Evolutionary conservation across 2,329 filamentous ascomycete species (phyloP).

Genomic region (Epichloe gansuensis): DNA sequence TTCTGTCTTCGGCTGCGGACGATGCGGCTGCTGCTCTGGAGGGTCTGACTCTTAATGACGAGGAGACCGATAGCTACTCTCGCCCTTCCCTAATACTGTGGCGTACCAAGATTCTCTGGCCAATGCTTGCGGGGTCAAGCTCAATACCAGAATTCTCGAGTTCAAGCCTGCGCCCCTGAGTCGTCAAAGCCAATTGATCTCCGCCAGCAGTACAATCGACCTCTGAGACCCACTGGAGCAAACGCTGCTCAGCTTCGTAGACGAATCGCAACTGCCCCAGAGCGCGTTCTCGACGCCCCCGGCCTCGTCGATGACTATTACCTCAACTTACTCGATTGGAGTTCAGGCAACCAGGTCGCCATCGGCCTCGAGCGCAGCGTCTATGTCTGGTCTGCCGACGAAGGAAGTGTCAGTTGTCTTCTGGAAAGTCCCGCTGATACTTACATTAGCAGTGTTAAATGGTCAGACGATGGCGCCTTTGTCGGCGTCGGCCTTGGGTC

Average conservation of each 20-base stretch:
- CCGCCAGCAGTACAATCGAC: slow-evolving; percentile 94
- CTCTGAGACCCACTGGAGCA: slow-evolving; percentile 65
- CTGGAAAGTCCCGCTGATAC: slow-evolving; percentile 82
- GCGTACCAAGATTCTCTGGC: slow-evolving; percentile 90
- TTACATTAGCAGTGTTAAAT: slow-evolving; percentile 96
- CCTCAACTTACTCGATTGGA: slow-evolving; percentile 97
- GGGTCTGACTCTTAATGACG: slow-evolving; percentile 60
- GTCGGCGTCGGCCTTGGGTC: slow-evolving; percentile 90
- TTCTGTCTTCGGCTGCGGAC: slow-evolving; percentile 68
- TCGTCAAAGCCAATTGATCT: slow-evolving; percentile 97
- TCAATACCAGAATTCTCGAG: slow-evolving; percentile 89
- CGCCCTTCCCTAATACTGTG: slow-evolving; percentile 78
- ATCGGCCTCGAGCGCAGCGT: slow-evolving; percentile 95
- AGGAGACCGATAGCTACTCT: slow-evolving; percentile 55
- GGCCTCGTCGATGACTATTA: slow-evolving; percentile 98
- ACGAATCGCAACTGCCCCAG: slow-evolving; percentile 85
- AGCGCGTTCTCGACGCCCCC: slow-evolving; percentile 91
- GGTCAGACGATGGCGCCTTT: slow-evolving; percentile 94
- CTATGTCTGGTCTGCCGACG: slow-evolving; percentile 96
- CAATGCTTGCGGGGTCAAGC: slow-evolving; percentile 79
- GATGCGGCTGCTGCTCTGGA: slow-evolving; percentile 72
- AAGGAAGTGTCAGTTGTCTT: slow-evolving; percentile 77
- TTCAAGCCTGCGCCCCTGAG: slow-evolving; percentile 97
- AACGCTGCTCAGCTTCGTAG: slow-evolving; percentile 78
- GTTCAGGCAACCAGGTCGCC: slow-evolving; percentile 91